Base-by-base conservation (phyloP, 352 stramenopile species). In the Aphanomyces euteiches region DNA sequence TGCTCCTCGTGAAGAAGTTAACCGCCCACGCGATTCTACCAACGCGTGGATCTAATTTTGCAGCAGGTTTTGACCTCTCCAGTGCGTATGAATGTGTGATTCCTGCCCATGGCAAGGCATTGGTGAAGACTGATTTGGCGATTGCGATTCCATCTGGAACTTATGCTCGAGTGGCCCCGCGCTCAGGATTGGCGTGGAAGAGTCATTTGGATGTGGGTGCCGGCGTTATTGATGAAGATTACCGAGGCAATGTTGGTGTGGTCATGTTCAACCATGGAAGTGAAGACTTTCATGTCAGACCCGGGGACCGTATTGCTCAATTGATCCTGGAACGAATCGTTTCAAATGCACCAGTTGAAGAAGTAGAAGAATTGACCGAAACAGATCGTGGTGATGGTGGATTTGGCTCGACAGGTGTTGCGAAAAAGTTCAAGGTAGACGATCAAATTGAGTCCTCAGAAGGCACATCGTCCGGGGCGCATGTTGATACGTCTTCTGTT, bases 231-330 rank as follows among this genome's bases (percentile, higher is more conserved):
- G 87, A 99, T 77, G 95, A 94, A 21, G 97, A 99, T 74, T 99
- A 99, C 79, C 93, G 97, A 37, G 97, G 97, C 65, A 95, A 96
- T 71, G 96, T 99, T 21, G 97, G 97, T 57, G 97, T 99, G 38
- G 92, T 99, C n/a, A 75, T 99, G 10, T 99, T 99, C 83, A 99
- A 99, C 81, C 96, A 99, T 79, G 85, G 90, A 6, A 73, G 86
- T 19, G 84, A 93, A 63, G 93, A 98, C 72, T 99, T 99, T 77
- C 75, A 90, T 69, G 86, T 99, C 40, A 93, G 96, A 70, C 80
- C 84, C 12, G 97, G 97, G 8, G 97, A 99, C 82, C 93, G 97
- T 45, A 90, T 99, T 53, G 97, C 97, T 15, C 97, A 99, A 81
- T 82, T 99, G 5, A 98, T 99, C 72, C 79, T 99, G 5, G 97